A percentile compares a stretch with the other conserved stretches of the same genome.
Conservation (phyloP, 495 filamentous ascomycete species). For the Aspergillus panamensis region DNA sequence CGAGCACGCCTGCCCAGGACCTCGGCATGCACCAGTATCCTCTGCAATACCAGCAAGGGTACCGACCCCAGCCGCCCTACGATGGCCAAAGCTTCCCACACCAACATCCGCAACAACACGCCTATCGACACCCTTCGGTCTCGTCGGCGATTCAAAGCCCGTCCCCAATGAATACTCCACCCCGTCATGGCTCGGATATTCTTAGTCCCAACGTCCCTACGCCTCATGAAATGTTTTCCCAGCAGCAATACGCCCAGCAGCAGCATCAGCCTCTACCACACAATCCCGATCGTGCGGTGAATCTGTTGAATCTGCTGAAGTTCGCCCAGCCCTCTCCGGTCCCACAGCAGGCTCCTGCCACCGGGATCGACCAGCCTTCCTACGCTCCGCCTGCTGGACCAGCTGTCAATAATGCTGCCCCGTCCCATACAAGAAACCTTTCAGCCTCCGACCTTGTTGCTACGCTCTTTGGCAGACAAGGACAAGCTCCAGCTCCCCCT, state of each 20-base stretch:
- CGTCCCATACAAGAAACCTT: slow-evolving; percentile 49
- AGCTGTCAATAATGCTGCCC: slow-evolving; percentile 32
- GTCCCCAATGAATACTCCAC: slow-evolving; percentile 42
- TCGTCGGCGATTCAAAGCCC: slow-evolving; percentile 42
- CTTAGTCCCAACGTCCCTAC: slow-evolving; percentile 47
- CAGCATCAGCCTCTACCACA: slow-evolving; percentile 32
- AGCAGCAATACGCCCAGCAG: slow-evolving; percentile 23
- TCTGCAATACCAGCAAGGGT: slow-evolving; percentile 32
- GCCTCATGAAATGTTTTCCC: slow-evolving; percentile 35
- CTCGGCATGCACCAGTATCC: slow-evolving; percentile 32
- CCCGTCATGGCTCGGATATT: slow-evolving; percentile 49
- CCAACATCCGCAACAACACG: slow-evolving; percentile 35
- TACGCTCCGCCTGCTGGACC: slow-evolving; percentile 37
- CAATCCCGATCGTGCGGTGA: slow-evolving; percentile 59
- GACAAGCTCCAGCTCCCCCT: slow-evolving; percentile 26
- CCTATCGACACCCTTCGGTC: slow-evolving; percentile 48
- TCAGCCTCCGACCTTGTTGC: slow-evolving; percentile 64
- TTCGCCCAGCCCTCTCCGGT: slow-evolving; percentile 58
- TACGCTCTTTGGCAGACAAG: slow-evolving; percentile 48
- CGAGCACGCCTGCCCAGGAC: slow-evolving; percentile 36
- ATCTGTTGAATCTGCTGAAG: slow-evolving; percentile 82
- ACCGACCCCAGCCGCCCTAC: slow-evolving; percentile 37
- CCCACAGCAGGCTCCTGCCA: slow-evolving; percentile 30
- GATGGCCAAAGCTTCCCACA: slow-evolving; percentile 39
- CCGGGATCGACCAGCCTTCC: slow-evolving; percentile 33